These are phyloP conservation scores for Exophiala aquamarina DNA, from an alignment of 2,329 filamentous ascomycete species.

Conservation along the genomic window DNA sequence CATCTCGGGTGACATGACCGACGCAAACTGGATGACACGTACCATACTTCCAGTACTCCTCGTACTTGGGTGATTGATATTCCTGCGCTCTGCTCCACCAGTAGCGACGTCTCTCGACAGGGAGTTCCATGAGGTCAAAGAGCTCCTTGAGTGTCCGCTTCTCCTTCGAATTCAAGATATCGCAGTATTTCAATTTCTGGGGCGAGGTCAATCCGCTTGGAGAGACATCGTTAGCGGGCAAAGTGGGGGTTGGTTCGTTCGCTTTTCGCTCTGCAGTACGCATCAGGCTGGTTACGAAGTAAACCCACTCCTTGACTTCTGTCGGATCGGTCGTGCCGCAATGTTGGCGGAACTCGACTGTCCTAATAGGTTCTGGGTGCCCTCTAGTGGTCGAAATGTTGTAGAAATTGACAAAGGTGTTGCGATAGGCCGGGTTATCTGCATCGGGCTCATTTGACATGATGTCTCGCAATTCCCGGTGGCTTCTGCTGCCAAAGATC, in stretches of 20 bases:
- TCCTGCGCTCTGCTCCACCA: constrained; percentile 13
- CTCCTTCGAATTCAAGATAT: constrained; percentile 1
- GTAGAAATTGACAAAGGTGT: constrained; percentile 15
- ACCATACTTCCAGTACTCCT: background rate
- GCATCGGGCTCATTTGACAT: background rate
- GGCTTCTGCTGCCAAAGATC: background rate
- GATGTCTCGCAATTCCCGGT: constrained; percentile 1
- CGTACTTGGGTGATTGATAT: background rate
- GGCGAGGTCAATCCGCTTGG: too few relatives aligned
- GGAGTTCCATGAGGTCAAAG: constrained; percentile 16
- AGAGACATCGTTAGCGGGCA: too few relatives aligned
- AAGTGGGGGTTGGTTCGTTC: constrained; percentile 2
- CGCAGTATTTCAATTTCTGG: constrained; percentile 11
- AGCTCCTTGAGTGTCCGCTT: constrained; percentile 11
- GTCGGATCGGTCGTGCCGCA: constrained; percentile 11
- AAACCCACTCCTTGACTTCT: constrained; percentile 16
- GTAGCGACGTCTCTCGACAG: constrained; percentile 6
- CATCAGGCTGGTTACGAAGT: constrained; percentile 16
- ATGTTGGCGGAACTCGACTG: constrained; percentile 21
- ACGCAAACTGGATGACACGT: background rate
- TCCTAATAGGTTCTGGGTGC: constrained; percentile 1
- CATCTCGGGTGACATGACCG: background rate
- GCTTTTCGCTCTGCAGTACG: constrained; percentile 17
- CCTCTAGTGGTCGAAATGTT: background rate
- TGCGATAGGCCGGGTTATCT: background rate